phyloP scores from a whole-genome alignment of 352 stramenopile species.

The Aphanomyces astaci region DNA sequence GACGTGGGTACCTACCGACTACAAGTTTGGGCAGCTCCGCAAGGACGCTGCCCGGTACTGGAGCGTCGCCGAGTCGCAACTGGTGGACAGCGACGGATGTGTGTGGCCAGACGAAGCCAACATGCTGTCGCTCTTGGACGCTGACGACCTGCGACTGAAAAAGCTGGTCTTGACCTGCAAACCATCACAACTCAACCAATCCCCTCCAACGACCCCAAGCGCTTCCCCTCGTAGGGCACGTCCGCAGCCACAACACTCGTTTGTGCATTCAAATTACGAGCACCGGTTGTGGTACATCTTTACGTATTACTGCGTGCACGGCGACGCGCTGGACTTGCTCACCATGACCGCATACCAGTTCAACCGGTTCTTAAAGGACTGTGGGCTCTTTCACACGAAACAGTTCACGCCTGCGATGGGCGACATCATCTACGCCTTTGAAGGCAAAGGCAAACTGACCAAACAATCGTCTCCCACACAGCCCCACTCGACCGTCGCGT shows the following conservation, averaged over 20 bases:
- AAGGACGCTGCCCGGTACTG: conserved; percentile 61
- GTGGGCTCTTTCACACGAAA: conserved; percentile 34
- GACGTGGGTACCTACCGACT: conserved; percentile 56
- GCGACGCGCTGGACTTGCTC: conserved; percentile 62
- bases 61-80: conserved; percentile 44
- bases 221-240: neutral
- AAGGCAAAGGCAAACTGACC: conserved; percentile 53
- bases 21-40: conserved; percentile 69
- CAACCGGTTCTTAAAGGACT: conserved; percentile 56
- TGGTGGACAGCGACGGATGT: conserved; percentile 54
- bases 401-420: conserved; percentile 58
- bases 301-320: conserved; percentile 73
- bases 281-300: conserved; percentile 72
- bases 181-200: neutral
- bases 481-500: neutral
- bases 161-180: conserved; percentile 52
- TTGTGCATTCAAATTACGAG: conserved; percentile 29
- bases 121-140: conserved; percentile 52
- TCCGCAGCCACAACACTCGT: neutral
- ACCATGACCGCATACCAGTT: conserved; percentile 68
- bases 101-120: conserved; percentile 70
- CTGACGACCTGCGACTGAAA: conserved; percentile 40
- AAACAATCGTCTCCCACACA: neutral
- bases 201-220: neutral
- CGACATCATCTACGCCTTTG: conserved; percentile 71